A percentile compares a stretch with the other conserved stretches of the same genome.
Conservation (phyloP, 345 rosid species). For the Kandelia obovata region DNA sequence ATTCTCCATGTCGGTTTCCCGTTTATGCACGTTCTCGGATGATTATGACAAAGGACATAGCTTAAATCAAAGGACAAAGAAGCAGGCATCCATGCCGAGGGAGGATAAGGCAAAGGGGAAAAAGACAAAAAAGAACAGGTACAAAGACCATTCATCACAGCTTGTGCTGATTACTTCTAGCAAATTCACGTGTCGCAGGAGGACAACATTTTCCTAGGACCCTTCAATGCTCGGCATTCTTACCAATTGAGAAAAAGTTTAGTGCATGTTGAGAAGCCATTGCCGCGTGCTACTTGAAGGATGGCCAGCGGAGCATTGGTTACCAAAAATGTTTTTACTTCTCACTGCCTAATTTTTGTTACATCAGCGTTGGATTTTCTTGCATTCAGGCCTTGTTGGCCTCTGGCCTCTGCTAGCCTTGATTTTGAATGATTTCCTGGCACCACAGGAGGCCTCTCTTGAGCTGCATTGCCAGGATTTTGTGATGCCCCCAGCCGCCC, state of each 20-base stretch:
- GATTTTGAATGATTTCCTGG: conserved; percentile 55
- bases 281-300: not conserved
- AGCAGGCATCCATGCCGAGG: too few species aligned
- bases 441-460: conserved; percentile 53
- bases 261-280: not conserved
- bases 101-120: too few species aligned
- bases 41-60: too few species aligned
- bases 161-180: too few species aligned
- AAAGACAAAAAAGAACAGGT: too few species aligned
- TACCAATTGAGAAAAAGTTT: not conserved
- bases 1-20: too few species aligned
- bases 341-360: conserved; percentile 12
- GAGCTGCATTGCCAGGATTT: conserved; percentile 31
- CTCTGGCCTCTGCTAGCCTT: conserved; percentile 54
- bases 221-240: not conserved
- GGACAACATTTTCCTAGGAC: not conserved
- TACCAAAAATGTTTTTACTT: conserved; percentile 1
- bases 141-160: too few species aligned
- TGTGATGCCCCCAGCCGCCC: conserved; percentile 23
- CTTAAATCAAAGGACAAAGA: too few species aligned
- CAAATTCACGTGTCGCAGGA: not conserved
- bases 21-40: too few species aligned
- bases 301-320: not conserved
- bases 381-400: conserved; percentile 38
- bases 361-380: conserved; percentile 45